A percentile compares a stretch with the other conserved stretches of the same genome.
Evolutionary conservation across 2,329 filamentous ascomycete species (phyloP).

Genomic region (Septoria petroselini): DNA sequence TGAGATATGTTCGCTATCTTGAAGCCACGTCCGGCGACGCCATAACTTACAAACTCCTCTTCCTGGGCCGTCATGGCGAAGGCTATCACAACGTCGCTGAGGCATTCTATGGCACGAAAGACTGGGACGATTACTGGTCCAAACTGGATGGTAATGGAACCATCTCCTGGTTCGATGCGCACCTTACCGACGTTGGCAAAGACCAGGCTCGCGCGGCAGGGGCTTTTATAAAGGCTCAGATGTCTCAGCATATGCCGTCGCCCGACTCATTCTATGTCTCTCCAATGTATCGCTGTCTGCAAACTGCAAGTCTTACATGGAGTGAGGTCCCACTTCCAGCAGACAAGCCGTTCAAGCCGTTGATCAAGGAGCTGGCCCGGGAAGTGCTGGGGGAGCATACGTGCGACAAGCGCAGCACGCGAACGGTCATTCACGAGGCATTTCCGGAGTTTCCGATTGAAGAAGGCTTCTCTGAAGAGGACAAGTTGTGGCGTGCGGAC

Average conservation of each 20-base stretch:
- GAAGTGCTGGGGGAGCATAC: constrained; percentile 67
- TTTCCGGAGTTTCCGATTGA: constrained; percentile 59
- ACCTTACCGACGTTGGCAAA: constrained; percentile 57
- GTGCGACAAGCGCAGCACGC: constrained; percentile 61
- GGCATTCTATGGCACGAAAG: constrained; percentile 63
- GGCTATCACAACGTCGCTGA: constrained; percentile 63
- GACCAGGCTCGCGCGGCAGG: constrained; percentile 58
- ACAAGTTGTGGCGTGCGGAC: constrained; percentile 48
- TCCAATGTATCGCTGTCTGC: constrained; percentile 61
- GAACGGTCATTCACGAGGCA: constrained; percentile 51
- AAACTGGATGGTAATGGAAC: constrained; percentile 63
- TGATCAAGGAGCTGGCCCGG: constrained; percentile 61
- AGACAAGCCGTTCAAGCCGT: constrained; percentile 53
- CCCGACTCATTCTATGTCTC: constrained; percentile 65
- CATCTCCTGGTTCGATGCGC: constrained; percentile 60
- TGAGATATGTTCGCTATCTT: constrained; percentile 55
- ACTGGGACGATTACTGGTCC: constrained; percentile 68
- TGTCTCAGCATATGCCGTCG: constrained; percentile 53
- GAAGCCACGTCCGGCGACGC: constrained; percentile 44
- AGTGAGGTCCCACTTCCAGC: constrained; percentile 51
- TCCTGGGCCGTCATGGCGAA: constrained; percentile 68
- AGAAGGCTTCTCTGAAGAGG: constrained; percentile 58
- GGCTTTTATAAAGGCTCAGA: constrained; percentile 56
- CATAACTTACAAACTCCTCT: constrained; percentile 63
- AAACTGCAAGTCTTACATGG: constrained; percentile 63